Base-by-base conservation (phyloP, 2,329 filamentous ascomycete species). In the Tolypocladium ovalisporum region DNA sequence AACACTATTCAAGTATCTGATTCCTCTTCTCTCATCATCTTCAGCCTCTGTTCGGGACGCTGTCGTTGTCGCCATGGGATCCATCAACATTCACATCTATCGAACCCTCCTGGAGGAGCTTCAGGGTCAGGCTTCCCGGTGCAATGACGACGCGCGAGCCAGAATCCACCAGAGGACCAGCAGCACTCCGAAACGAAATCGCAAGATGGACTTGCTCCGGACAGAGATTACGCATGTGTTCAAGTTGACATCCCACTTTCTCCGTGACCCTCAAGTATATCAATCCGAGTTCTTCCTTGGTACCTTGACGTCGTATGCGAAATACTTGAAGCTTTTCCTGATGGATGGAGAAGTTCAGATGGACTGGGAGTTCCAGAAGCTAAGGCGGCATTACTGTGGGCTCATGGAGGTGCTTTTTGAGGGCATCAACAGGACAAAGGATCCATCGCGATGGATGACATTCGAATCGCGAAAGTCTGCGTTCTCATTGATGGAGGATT, bases 211-310 rank as follows among this genome's bases (percentile, higher is more conserved):
- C 67, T 78, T 91, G 36, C 74, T 99, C 37, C 84, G 95, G 56
- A 97, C 93, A 0, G 94, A 97, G 69, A 91, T 97, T 55, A 97
- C 95, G 0, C 90, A 97, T 67, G 89, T 99, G 9, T 97, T 97
- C 73, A 93, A 95, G 68, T 78, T 97, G 39, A 97, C 93, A 0
- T 91, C 92, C 0, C 89, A 92, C 65, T 96, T 97, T 63, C 76
- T 99, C 40, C 87, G 88, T 61, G 82, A 90, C 49, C 78, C 87
- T 0, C 86, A 90, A 53, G 83, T 96, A 5, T 89, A 88, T 68
- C 84, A 88, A 58, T 90, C 96, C 63, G 90, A 96, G 61, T 97
- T 91, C 85, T 89, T 97, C 49, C 75, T 99, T 52, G 87, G 85
- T 61, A 97, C 96, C 62, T 81, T 99, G 40, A 87, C 95, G 52